Evolutionary conservation across 169 alveolate species (phyloP).

Genomic region (Cryptosporidium ubiquitum): DNA sequence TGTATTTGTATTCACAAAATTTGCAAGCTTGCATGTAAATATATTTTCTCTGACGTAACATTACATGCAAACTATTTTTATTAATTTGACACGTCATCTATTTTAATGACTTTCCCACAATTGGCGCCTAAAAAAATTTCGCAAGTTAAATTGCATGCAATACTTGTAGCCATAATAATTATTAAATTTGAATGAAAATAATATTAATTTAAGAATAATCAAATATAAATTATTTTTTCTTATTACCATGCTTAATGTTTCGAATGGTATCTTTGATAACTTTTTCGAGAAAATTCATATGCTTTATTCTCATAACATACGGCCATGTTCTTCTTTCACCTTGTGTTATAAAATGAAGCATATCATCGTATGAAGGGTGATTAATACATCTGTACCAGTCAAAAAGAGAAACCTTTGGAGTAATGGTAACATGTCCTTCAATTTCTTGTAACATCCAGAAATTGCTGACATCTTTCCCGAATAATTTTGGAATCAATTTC

Average conservation of each 20-base stretch:
- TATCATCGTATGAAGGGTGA: constrained; percentile 74
- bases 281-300: constrained; percentile 62
- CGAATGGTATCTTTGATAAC: constrained; percentile 22
- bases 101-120: background rate
- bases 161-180: background rate
- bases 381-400: constrained; percentile 76
- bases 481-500: constrained; percentile 69
- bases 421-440: constrained; percentile 76
- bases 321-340: constrained; percentile 77
- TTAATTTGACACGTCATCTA: background rate
- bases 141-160: background rate
- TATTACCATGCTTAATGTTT: background rate
- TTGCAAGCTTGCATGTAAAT: background rate
- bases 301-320: constrained; percentile 71
- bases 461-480: constrained; percentile 75
- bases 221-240: background rate
- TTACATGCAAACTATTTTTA: background rate
- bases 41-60: background rate
- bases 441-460: constrained; percentile 76
- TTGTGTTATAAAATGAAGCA: constrained; percentile 66
- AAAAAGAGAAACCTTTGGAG: constrained; percentile 71
- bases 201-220: no score
- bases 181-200: background rate
- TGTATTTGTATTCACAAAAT: background rate
- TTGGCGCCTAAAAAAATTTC: background rate